Percentiles rank a stretch among this genome's conserved stretches.
Conservation (phyloP, 2,329 filamentous ascomycete genomes). For the Biscogniauxia sp. region DNA sequence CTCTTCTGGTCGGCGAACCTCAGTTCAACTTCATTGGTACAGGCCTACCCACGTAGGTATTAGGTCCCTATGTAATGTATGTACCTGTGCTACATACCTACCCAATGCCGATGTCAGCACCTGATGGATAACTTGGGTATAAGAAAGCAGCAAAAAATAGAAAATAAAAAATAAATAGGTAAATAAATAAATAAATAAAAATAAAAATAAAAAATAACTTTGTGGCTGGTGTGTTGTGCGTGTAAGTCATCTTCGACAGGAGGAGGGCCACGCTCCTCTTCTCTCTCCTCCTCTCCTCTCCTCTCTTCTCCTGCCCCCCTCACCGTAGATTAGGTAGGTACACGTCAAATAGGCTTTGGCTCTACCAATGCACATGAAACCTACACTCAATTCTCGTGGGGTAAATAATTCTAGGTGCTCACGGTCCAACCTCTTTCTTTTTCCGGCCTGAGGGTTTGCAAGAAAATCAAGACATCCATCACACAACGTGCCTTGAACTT, state of each 20-base stretch:
- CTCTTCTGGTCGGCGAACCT: background rate
- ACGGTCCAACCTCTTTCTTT: background rate
- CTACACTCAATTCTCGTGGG: background rate
- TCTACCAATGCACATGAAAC: background rate
- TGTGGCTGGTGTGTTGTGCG: constrained; percentile 3
- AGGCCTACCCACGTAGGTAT: background rate
- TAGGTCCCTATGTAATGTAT: too few relatives aligned
- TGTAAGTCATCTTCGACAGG: constrained; percentile 3
- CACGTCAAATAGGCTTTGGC: background rate
- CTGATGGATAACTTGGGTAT: background rate
- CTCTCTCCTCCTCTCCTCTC: too few relatives aligned
- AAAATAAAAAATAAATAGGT: too few relatives aligned
- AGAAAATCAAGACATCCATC: too few relatives aligned
- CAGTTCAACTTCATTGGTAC: background rate
- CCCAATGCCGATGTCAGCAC: too few relatives aligned
- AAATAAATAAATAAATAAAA: background rate
- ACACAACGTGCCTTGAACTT: too few relatives aligned
- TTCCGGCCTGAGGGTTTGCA: too few relatives aligned
- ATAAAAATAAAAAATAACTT: background rate
- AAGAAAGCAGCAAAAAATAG: too few relatives aligned
- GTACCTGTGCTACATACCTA: too few relatives aligned
- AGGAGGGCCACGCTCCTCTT: background rate
- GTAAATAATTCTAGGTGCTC: background rate
- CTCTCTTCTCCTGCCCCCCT: background rate
- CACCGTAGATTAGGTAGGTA: background rate